Conservation (phyloP, 1,284 basidiomycete genomes). For the Agaricales sp. region DNA sequence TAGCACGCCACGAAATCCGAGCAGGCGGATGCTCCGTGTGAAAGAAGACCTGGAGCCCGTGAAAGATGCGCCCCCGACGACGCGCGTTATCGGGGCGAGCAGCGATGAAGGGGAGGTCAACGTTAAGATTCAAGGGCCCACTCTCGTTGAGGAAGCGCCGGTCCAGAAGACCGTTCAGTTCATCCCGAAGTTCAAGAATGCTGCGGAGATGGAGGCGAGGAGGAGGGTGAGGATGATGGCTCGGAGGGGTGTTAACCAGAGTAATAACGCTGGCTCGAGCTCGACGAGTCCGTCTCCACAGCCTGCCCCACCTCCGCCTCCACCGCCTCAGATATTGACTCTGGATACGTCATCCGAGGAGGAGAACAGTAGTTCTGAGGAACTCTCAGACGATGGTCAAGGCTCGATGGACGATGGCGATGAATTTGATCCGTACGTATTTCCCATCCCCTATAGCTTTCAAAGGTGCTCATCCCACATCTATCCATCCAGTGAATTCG, state of each 20-base stretch:
- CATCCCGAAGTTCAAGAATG: slow-evolving; percentile 64
- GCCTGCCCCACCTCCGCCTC: slow-evolving; percentile 16
- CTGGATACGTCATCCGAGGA: slow-evolving; percentile 48
- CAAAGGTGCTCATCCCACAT: background rate
- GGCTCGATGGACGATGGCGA: slow-evolving; percentile 50
- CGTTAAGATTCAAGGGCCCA: slow-evolving; percentile 27
- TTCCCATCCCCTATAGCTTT: slow-evolving; percentile 3
- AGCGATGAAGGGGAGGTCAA: slow-evolving; percentile 19
- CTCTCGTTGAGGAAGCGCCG: slow-evolving; percentile 28
- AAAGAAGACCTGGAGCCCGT: background rate
- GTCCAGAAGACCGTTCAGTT: slow-evolving; percentile 45
- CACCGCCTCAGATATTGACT: slow-evolving; percentile 25
- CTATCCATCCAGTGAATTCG: slow-evolving; percentile 31
- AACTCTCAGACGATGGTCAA: slow-evolving; percentile 37
- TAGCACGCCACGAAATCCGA: slow-evolving; percentile 21
- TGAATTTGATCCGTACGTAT: slow-evolving; percentile 65
- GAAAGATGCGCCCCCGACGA: background rate
- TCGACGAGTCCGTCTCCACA: slow-evolving; percentile 6
- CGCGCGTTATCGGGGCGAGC: slow-evolving; percentile 10
- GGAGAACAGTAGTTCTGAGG: slow-evolving; percentile 29
- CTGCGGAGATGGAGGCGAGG: slow-evolving; percentile 70
- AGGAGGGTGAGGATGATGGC: slow-evolving; percentile 53
- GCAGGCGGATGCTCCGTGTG: slow-evolving; percentile 17
- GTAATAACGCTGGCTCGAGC: background rate
- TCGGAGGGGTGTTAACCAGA: slow-evolving; percentile 29